phyloP scores from a whole-genome alignment of 2,329 filamentous ascomycete genomes.

The Akanthomyces lecanii region DNA sequence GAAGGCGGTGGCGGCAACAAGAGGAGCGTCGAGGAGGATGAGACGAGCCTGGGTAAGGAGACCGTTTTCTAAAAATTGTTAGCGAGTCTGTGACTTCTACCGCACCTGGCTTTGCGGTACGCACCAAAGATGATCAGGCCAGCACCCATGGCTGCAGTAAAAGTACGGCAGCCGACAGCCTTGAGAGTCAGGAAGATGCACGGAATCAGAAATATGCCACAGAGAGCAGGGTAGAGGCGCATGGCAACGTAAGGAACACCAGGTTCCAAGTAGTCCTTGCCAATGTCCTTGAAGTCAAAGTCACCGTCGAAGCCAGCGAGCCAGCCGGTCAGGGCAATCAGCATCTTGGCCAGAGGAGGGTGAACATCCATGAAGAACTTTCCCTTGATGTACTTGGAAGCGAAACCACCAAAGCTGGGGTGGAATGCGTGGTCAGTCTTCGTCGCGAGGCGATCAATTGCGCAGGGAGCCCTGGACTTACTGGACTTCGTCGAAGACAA shows the following conservation, averaged over 20 bases:
- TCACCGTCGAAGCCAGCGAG: constrained; percentile 90
- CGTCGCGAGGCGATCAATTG: background rate
- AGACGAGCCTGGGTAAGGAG: constrained; percentile 91
- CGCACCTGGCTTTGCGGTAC: constrained; percentile 29
- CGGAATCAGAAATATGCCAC: constrained; percentile 83
- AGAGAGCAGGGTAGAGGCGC: constrained; percentile 86
- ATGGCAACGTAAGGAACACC: constrained; percentile 96
- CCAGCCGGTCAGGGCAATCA: constrained; percentile 93
- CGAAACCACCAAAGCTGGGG: constrained; percentile 89
- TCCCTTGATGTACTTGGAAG: constrained; percentile 98
- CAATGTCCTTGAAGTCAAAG: constrained; percentile 99
- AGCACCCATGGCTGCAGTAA: constrained; percentile 77
- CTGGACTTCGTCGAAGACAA: constrained; percentile 99
- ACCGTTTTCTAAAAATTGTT: constrained; percentile 69
- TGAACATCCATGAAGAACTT: constrained; percentile 99
- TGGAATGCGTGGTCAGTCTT: background rate
- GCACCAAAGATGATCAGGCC: constrained; percentile 85
- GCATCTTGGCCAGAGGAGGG: constrained; percentile 90
- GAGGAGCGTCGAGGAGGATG: constrained; percentile 91
- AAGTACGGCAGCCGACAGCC: constrained; percentile 81
- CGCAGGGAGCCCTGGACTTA: constrained; percentile 46
- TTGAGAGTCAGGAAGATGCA: constrained; percentile 94
- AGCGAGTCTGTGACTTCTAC: constrained; percentile 21
- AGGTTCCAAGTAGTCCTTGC: constrained; percentile 95
- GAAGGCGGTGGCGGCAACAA: constrained; percentile 89